Percentiles rank a stretch among this genome's conserved stretches.
Conservation (phyloP, 345 rosid genomes). For the Pistacia atlantica region DNA sequence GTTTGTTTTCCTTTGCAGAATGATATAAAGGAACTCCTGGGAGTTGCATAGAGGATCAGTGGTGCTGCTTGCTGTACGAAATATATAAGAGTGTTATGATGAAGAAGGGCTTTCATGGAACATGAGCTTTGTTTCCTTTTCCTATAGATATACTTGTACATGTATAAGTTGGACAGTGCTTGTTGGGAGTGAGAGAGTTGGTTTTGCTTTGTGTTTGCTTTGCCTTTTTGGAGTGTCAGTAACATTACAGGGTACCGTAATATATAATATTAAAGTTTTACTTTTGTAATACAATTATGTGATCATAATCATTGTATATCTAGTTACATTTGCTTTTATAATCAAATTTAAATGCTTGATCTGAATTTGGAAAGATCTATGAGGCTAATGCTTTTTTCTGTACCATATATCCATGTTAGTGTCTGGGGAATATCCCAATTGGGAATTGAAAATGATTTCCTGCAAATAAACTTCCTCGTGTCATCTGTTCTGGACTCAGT, state of each 20-base stretch:
- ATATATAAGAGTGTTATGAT: not conserved
- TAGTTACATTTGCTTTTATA: too few relatives aligned
- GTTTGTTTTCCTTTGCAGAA: constrained; percentile 48
- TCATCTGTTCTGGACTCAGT: too few relatives aligned
- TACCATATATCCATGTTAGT: not conserved
- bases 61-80: not conserved
- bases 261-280: not conserved
- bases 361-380: too few relatives aligned
- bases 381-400: too few relatives aligned
- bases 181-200: too few relatives aligned
- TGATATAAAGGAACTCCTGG: constrained; percentile 71
- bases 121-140: not conserved
- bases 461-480: not conserved
- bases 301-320: too few relatives aligned
- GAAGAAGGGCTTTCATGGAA: not conserved
- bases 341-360: not conserved
- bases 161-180: too few relatives aligned
- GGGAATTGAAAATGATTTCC: not conserved
- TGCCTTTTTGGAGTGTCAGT: too few relatives aligned
- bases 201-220: too few relatives aligned
- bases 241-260: too few relatives aligned
- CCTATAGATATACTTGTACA: not conserved
- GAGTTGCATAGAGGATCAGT: constrained; percentile 22
- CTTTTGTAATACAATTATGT: not conserved
- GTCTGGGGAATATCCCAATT: not conserved